Base-by-base conservation (phyloP, 1,284 basidiomycete genomes). In the Heterobasidion occidentale region DNA sequence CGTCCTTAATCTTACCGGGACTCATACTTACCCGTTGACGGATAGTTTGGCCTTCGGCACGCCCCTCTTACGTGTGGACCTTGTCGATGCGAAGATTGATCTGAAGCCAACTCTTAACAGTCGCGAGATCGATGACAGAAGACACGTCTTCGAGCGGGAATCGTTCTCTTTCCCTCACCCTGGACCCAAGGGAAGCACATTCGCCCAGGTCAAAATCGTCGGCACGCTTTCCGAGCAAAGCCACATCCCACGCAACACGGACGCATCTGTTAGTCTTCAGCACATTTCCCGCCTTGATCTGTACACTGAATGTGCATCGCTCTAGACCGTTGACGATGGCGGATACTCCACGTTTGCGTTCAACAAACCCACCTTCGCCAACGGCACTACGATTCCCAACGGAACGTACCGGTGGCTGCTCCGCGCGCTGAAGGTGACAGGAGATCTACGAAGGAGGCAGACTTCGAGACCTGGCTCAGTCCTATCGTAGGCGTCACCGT, bases 351-450 rank as follows among this genome's bases (percentile, higher is more conserved):
- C 70, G 4, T 65, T 77, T 45, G 61, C 68, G 3, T 58, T 81
- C 56, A 60, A 67, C 36, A 53, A 64, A 48, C 71, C 75, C 7
- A 68, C 66, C 1, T 86, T 83, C 60, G 71, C 77, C 0, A 85
- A 86, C 62, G 81, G 82, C 0, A 84, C 81, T 0, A 65, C 63
- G 2, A 81, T 89, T 33, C 74, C 81, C 1, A 80, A 81, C 59
- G 86, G 87, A 3, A 65, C 68, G 8, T 89, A 88, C 70, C 75
- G 75, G 52, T 61, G 87, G 58, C 74, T 88, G 8, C 58, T 88
- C 9, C 77, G 84, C 8, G 81, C 79, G 5, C 67, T 86, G 57
- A 79, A 75, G 60, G 78, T 86, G 35, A 81, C 81, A 8, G 83
- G 84, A 3, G 68, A 85, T 62, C 74, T 5, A 72, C 62, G 15